Evolutionary conservation across 2,329 filamentous ascomycete species (phyloP), one percentile per base, ranked within the genome.

Genomic region (Pezicula radicicola): DNA sequence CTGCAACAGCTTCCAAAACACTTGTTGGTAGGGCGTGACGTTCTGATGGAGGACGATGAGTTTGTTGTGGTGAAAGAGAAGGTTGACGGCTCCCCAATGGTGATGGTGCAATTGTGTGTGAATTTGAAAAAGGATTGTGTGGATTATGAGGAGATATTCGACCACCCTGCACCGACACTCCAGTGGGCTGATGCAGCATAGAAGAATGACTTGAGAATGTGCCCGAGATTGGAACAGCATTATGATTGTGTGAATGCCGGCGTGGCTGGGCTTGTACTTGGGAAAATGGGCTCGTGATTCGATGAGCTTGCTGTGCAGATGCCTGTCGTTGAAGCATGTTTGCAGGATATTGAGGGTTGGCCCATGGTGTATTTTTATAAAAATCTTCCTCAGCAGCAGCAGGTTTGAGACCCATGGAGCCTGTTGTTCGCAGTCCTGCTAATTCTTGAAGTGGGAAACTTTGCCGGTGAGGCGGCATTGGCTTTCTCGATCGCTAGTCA

Each of bases 321-420:
- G 70, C 65, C 53, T 75, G 73, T 39, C 71, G 66, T 48, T 72
- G 70, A 37, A 70, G 55, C 53, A 70, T 59, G 60, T 69, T 66
- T 15, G 68, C 69, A 65, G 87, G 85, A 65, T 91, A 87, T 60
- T 93, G 89, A 16, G 91, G 90, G 66, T 96, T 96, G 35, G 91
- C 91, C 92, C 92, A 97, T 1, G 91, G 88, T 5, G 89, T 96
- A 60, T 93, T 87, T 64, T 95, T 89, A 50, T 96, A 79, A 61
- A 94, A 96, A 57, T 93, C 88, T 68, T 95, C 90, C 62, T 89
- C 89, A 21, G 89, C 89, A 37, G 87, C 89, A 21, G 89, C 89
- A 37, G 87, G 81, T 62, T 81, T 80, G 33, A 64, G 63, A 10
- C 62, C 53, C 35, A 65, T 63, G 36, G 65, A 65, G 10, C 64